Evolutionary conservation across 306 rosid species (phyloP), one percentile per base, ranked within the genome.

Genomic region (Urtica urens): DNA sequence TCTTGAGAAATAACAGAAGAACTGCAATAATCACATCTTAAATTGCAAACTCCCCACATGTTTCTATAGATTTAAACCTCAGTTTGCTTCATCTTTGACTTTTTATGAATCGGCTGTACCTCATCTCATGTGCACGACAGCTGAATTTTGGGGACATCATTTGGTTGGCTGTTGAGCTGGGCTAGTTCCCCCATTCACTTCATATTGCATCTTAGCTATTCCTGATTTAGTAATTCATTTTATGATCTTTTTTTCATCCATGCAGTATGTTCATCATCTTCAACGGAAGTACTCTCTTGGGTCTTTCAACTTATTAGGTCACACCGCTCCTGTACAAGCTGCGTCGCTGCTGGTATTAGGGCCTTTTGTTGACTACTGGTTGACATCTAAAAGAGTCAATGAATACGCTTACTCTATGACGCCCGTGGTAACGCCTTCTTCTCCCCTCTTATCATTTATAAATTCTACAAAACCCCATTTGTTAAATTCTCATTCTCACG

Each of bases 261-360:
- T 75, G 82, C 82, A 87, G 94, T 82, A 82, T 66, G 96, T 87
- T 41, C 96, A 87, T 57, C 82, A 58, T 65, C 96, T 87, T 63
- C 94, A 79, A 65, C 71, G 94, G 65, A 87, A 87, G 71, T 87
- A 87, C 75, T 75, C 86, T 24, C 73, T 82, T 6, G 66, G 92
- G 58, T 87, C 96, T 53, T 87, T 82, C 84, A 87, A 64, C 74
- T 79, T 87, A 43, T 63, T 87, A 79, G 94, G 96, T 40, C 96
- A 87, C 39, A 87, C 96, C 26, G 96, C 96, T 44, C 94, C 96
- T 4, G 94, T 87, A 3, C 96, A 87, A 63, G 94, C 96, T 5
- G 75, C 53, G 35, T 74, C 94, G 0, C 78, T 87, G 38, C 49
- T 82, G 60, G 19, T 79, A 58, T 0, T 82, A 10, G 92, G 94